Base-by-base conservation (phyloP, 192 early-diverging fungal species). In the Backusella morwellensis region DNA sequence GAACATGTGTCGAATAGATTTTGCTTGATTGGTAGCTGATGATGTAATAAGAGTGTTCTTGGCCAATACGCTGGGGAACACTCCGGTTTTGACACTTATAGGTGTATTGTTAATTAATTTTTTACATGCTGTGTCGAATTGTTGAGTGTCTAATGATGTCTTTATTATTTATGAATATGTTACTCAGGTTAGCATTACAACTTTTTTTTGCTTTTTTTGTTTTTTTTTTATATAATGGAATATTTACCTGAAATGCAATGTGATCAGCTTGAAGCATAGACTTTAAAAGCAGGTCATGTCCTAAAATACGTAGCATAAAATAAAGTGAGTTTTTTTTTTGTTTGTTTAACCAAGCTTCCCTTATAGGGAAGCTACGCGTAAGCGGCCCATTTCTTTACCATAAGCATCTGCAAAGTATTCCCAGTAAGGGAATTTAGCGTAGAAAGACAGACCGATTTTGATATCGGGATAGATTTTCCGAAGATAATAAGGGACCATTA, bases 381-480 rank as follows among this genome's bases (percentile, higher is more conserved):
- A 63, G 56, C 56, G 26, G 8, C 1, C 23, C 12, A 26, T 63
- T 63, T 63, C 21, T n/a, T 29, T 63, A 63, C 56, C 56, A 63
- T 26, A 29, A 63, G 23, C 21, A 29, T 29, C 56, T 63, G 56
- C 23, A 26, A 63, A 63, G 2, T 26, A 8, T 29, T 63, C 56
- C 56, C 56, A 63, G 56, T 26, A 11, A 63, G 56, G 56, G 56
- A 63, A 63, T 26, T 63, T 63, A 21, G 56, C 56, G 56, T 63
- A 63, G 12, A 63, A 26, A 29, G 56, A 63, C 56, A 63, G 9
- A 3, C 56, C 56, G 1, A 63, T 63, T 63, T 63, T 63, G 56
- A 63, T 63, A 63, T 29, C 56, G 56, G 56, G 56, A 63, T 63
- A 63, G 56, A 63, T 63, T 63, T 63, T 63, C 56, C 56, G 56